Evolutionary conservation across 305 asterid species (phyloP), one percentile per base, ranked within the genome.

Genomic region (Fraxinus ornus): DNA sequence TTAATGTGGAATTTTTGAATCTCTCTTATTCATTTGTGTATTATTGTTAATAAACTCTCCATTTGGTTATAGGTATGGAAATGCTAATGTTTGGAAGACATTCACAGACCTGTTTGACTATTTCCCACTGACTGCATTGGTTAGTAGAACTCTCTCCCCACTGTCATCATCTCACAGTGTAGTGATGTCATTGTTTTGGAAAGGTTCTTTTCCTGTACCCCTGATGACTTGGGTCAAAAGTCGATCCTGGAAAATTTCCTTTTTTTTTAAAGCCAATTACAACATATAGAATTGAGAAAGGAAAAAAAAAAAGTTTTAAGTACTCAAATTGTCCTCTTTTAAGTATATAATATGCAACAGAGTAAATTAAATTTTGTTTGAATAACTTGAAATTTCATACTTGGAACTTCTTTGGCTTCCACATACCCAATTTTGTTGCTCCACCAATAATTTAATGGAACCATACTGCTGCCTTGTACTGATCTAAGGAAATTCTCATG

Each of bases 11-110:
- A 77, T 79, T 79, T 83, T 85, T 78, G n/a, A n/a, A 72, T 70
- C 33, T 33, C 79, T 78, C 64, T 37, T 52, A 39, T 30, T 62
- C 36, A 32, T 28, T 37, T 70, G 22, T 47, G 26, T 73, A 26
- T 41, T 7, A 21, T 74, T 24, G 36, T 5, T 28, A 60, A 15
- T 22, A 79, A 26, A 55, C 15, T 75, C 49, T 77, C 7, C 24
- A 77, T 83, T 80, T 21, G 64, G 12, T 86, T 81, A 44, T 82
- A 92, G 96, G 87, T 92, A 92, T 83, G 93, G 94, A 55, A 92
- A 85, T 84, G 94, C 97, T 79, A 92, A 89, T 86, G 97, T 92
- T 75, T 92, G 97, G 97, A 92, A 92, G 93, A 91, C 80, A 79
- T 92, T 92, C 89, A 92, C 97, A 0, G 97, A 92, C 83, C 88